Evolutionary conservation across 2,329 filamentous ascomycete species (phyloP).

Genomic region (Cryphonectria radicalis): DNA sequence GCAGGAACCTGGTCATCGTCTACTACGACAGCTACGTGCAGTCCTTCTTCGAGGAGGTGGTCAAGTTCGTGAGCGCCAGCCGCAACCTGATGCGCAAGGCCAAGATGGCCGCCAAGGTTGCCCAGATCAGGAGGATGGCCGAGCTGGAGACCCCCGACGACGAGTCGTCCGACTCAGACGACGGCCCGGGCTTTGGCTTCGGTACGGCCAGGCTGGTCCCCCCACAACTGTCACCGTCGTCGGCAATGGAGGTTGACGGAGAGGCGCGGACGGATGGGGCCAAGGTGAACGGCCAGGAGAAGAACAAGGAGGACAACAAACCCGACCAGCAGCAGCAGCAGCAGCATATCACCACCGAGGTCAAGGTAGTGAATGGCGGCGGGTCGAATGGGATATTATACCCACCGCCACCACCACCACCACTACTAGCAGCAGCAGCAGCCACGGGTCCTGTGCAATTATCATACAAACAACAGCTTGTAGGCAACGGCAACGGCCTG

Average conservation of each 20-base stretch:
- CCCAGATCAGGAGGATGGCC: slow-evolving; percentile 63
- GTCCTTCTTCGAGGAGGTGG: slow-evolving; percentile 78
- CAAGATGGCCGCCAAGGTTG: slow-evolving; percentile 80
- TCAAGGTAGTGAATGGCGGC: slow-evolving; percentile 29
- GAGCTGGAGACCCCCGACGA: slow-evolving; percentile 61
- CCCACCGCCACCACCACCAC: slow-evolving; percentile 25
- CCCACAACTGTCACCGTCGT: slow-evolving; percentile 6
- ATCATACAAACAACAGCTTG: neutral
- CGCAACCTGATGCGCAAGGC: slow-evolving; percentile 86
- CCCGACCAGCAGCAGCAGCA: slow-evolving; percentile 30
- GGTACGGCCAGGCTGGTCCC: slow-evolving; percentile 26
- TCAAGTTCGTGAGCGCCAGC: slow-evolving; percentile 78
- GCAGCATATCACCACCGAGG: slow-evolving; percentile 33
- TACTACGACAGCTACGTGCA: slow-evolving; percentile 91
- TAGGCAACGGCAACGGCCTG: slow-evolving; percentile 1
- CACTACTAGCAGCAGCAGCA: neutral
- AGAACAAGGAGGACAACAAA: slow-evolving; percentile 20
- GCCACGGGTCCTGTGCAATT: slow-evolving; percentile 11
- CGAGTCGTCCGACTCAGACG: slow-evolving; percentile 44
- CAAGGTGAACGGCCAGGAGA: slow-evolving; percentile 19
- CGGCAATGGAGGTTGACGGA: slow-evolving; percentile 1
- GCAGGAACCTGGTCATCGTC: slow-evolving; percentile 79
- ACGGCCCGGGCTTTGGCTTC: slow-evolving; percentile 29
- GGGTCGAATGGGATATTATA: neutral
- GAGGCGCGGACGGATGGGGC: neutral